Base-by-base conservation (phyloP, 2,329 filamentous ascomycete species). In the Fusarium buxicola region DNA sequence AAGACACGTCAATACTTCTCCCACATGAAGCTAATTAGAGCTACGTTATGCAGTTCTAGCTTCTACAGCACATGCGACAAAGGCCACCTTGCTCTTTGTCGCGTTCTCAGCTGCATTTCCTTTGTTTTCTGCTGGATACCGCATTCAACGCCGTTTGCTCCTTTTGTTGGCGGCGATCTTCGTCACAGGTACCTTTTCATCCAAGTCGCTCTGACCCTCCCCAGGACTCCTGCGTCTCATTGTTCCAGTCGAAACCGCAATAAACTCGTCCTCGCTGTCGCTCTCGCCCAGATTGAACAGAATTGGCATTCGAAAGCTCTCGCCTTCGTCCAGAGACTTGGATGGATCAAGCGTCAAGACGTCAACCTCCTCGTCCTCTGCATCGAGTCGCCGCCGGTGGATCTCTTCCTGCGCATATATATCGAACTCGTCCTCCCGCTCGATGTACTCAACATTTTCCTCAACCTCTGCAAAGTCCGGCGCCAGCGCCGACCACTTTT, bases 381-480 rank as follows among this genome's bases (percentile, higher is more conserved):
- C 85, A 73, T 98, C 94, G 3, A 98, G 83, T 38, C 94, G 87
- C 27, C 94, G 87, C 75, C 97, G 94, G 73, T 96, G 92, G 53
- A 98, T 89, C 75, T 98, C 94, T 73, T 97, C 94, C 55, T 94
- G 90, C 0, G 93, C 93, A 73, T 98, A 95, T 54, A 98, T 96
- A 75, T 99, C 96, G 70, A 99, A 99, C 74, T 99, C 95, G 74
- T 99, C 95, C 77, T 99, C 95, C 53, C 87, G 86, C 76, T 99
- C 95, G 36, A 96, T 87, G 74, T 99, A 99, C 75, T 98, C 92
- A 18, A 97, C 93, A 69, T 99, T 99, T 77, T 99, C 95, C 77
- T 99, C 95, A 12, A 99, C 93, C 76, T 99, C 95, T 35, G 89
- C 91, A 76, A 99, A 99, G 77, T 99, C 96, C 0, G 95, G 95